These are phyloP conservation scores for Leccinum holopus DNA, from an alignment of 1,284 basidiomycete genomes.

Conservation along the genomic window DNA sequence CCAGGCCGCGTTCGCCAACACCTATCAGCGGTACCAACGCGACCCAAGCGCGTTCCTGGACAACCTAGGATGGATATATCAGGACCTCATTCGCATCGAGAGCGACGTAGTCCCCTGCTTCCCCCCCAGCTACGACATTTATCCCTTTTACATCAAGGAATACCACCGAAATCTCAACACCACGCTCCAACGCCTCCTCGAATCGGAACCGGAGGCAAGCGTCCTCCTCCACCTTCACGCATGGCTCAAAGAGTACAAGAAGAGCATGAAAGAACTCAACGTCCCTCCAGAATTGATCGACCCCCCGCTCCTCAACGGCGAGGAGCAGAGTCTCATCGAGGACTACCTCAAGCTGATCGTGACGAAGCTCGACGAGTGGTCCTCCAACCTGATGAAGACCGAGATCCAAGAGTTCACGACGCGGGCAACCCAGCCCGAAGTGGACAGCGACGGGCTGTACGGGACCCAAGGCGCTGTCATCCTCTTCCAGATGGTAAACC, in stretches of 20 bases:
- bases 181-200: constrained; percentile 71
- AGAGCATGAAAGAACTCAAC: constrained; percentile 91
- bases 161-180: constrained; percentile 91
- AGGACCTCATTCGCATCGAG: constrained; percentile 91
- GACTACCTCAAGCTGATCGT: constrained; percentile 95
- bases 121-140: constrained; percentile 89
- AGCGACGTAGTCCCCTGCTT: constrained; percentile 88
- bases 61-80: constrained; percentile 87
- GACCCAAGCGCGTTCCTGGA: constrained; percentile 78
- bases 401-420: constrained; percentile 85
- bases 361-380: constrained; percentile 97
- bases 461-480: constrained; percentile 92
- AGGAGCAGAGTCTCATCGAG: constrained; percentile 91
- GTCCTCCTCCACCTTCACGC: constrained; percentile 84
- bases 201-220: constrained; percentile 81
- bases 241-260: constrained; percentile 95
- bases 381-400: constrained; percentile 88
- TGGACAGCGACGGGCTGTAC: constrained; percentile 87
- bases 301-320: constrained; percentile 89
- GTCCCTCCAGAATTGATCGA: constrained; percentile 81
- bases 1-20: constrained; percentile 69
- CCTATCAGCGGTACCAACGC: constrained; percentile 61
- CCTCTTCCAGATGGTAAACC: constrained; percentile 98
- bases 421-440: constrained; percentile 84
- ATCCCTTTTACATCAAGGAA: constrained; percentile 80